These are phyloP conservation scores for Lipomyces yamadae DNA, from an alignment of 805 yeast species.

Conservation along the genomic window DNA sequence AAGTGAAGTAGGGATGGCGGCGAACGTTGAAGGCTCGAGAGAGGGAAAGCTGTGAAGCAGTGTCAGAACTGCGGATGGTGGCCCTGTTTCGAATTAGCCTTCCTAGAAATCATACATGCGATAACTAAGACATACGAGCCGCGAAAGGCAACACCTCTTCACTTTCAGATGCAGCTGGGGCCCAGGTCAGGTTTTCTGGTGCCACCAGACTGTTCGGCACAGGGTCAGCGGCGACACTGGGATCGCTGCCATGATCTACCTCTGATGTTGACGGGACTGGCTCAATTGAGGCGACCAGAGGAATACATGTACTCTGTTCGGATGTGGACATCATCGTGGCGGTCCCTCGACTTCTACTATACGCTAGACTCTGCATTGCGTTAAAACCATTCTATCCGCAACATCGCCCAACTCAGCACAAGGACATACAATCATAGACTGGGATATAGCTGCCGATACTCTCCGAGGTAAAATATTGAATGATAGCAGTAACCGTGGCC, in stretches of 20 bases:
- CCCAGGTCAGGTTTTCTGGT: not conserved
- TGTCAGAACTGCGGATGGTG: slow-evolving; percentile 29
- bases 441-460: not conserved
- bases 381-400: not conserved
- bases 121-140: not conserved
- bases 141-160: slow-evolving; percentile 8
- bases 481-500: slow-evolving; percentile 3
- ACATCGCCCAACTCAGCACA: not conserved
- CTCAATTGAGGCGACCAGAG: not conserved
- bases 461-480: not conserved
- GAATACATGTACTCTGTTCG: not conserved
- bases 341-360: not conserved
- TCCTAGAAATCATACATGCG: not conserved
- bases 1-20: slow-evolving; percentile 75
- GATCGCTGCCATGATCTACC: not conserved
- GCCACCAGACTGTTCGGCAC: not conserved
- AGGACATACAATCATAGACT: not conserved
- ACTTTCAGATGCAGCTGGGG: not conserved
- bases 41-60: slow-evolving; percentile 76
- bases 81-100: slow-evolving; percentile 8
- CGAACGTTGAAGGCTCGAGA: slow-evolving; percentile 76
- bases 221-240: not conserved
- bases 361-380: not conserved
- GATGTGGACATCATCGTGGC: not conserved
- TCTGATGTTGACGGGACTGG: not conserved